Evolutionary conservation across 2,329 filamentous ascomycete species (phyloP).

Genomic region (Penicillium sp.): DNA sequence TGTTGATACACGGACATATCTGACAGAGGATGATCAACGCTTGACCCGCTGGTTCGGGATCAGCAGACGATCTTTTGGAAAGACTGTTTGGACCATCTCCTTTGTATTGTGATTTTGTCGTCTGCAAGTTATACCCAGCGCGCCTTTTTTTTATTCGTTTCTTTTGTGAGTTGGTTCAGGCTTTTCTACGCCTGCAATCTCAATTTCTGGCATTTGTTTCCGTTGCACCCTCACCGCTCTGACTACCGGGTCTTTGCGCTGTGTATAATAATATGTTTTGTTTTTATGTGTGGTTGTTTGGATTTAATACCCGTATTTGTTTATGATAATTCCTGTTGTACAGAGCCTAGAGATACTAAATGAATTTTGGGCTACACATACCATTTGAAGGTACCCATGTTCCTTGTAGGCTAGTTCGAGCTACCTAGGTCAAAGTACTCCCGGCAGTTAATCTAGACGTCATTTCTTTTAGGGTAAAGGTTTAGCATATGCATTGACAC

Average conservation of each 20-base stretch:
- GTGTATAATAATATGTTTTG: constrained; percentile 24
- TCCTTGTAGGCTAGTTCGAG: too few species aligned
- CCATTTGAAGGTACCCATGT: too few species aligned
- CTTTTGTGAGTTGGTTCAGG: constrained; percentile 3
- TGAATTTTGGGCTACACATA: not conserved
- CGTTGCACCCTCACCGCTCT: constrained; percentile 16
- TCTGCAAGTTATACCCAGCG: constrained; percentile 27
- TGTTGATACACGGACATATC: constrained; percentile 22
- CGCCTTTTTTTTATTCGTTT: constrained; percentile 14
- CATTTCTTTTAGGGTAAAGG: not conserved
- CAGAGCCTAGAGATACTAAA: constrained; percentile 2
- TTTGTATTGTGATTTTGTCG: constrained; percentile 9
- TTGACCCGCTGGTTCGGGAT: constrained; percentile 22
- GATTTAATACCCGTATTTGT: constrained; percentile 22
- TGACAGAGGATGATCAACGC: constrained; percentile 15
- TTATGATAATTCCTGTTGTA: constrained; percentile 3
- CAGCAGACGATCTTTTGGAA: constrained; percentile 7
- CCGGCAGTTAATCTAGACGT: not conserved
- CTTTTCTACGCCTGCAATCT: constrained; percentile 11
- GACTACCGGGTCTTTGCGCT: constrained; percentile 16
- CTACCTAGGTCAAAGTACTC: not conserved
- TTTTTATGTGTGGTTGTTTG: constrained; percentile 11
- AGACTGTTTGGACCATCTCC: constrained; percentile 2
- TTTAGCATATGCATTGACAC: not conserved
- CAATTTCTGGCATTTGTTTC: constrained; percentile 6